Conservation (phyloP, 208 protist species). For the Phytomonas sp. region DNA sequence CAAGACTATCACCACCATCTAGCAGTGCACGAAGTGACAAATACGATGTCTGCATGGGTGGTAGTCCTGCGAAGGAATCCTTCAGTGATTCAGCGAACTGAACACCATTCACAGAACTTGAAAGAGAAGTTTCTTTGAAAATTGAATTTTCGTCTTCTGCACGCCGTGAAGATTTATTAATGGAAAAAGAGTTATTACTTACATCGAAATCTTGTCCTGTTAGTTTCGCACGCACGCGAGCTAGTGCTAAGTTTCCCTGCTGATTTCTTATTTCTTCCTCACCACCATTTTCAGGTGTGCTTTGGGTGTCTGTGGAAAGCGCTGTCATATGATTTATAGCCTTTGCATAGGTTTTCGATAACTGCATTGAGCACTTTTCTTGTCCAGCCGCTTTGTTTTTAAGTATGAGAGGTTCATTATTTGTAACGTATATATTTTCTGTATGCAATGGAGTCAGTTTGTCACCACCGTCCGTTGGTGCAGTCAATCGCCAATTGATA, state of each 20-base stretch:
- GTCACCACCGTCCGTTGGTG: not conserved
- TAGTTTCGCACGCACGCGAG: conserved; percentile 80
- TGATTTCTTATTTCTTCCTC: conserved; percentile 74
- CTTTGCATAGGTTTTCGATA: conserved; percentile 68
- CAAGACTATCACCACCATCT: conserved; percentile 46
- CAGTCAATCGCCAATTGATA: conserved; percentile 97
- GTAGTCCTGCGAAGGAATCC: conserved; percentile 19
- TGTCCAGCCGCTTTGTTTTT: conserved; percentile 5
- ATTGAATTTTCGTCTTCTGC: not conserved
- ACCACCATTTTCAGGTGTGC: conserved; percentile 10
- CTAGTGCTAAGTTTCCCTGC: conserved; percentile 74
- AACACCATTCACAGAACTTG: conserved; percentile 30
- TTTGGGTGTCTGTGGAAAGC: not conserved
- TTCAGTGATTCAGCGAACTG: conserved; percentile 35
- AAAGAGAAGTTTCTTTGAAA: conserved; percentile 19
- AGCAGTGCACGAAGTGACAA: conserved; percentile 52
- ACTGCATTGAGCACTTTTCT: conserved; percentile 33
- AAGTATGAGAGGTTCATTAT: conserved; percentile 7
- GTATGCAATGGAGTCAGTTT: conserved; percentile 13
- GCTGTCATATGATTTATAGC: conserved; percentile 13
- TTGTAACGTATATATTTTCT: conserved; percentile 11
- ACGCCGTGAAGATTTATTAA: conserved; percentile 32
- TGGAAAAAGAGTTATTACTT: conserved; percentile 53
- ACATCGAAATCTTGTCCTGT: conserved; percentile 82
- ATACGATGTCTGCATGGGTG: conserved; percentile 69